Percentiles rank a stretch among this genome's conserved stretches.
Conservation (phyloP, 345 rosid species). For the Arabis alpina region DNA sequence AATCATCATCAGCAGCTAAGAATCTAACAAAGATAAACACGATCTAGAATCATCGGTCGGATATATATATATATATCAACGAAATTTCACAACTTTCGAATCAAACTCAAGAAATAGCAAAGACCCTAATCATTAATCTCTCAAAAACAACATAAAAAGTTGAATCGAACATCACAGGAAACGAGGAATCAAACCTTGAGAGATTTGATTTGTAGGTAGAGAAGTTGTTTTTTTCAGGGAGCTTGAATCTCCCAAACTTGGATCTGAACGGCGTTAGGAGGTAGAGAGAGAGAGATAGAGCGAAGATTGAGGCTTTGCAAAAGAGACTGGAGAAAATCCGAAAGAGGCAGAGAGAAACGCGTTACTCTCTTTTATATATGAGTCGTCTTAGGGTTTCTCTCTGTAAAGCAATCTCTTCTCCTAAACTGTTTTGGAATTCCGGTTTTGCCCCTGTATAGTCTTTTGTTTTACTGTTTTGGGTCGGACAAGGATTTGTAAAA, state of each 20-base stretch:
- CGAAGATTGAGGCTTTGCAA: conserved; percentile 29
- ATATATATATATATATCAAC: neutral
- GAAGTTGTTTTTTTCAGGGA: conserved; percentile 31
- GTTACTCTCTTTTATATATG: conserved; percentile 32
- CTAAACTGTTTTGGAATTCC: conserved; percentile 1
- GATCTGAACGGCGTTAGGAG: conserved; percentile 48
- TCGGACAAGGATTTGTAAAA: conserved; percentile 19
- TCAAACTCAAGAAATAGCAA: neutral
- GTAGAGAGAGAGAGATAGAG: conserved; percentile 14
- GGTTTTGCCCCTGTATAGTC: conserved; percentile 20
- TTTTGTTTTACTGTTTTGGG: conserved; percentile 23
- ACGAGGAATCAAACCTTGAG: conserved; percentile 37
- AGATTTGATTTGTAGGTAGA: conserved; percentile 3
- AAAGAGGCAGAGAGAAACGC: conserved; percentile 31
- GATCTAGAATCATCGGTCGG: conserved; percentile 28
- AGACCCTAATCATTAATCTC: conserved; percentile 8
- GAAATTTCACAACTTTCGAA: conserved; percentile 19
- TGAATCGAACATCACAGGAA: neutral
- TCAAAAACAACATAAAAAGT: neutral
- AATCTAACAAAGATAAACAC: neutral
- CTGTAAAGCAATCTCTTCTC: conserved; percentile 14
- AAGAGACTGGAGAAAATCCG: conserved; percentile 35
- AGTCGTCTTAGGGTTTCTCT: conserved; percentile 45
- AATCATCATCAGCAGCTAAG: conserved; percentile 29
- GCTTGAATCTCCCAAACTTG: conserved; percentile 51